Percentiles rank a stretch among this genome's conserved stretches.
Conservation (phyloP, 2,329 filamentous ascomycete species). For the Bipolaris oryzae region DNA sequence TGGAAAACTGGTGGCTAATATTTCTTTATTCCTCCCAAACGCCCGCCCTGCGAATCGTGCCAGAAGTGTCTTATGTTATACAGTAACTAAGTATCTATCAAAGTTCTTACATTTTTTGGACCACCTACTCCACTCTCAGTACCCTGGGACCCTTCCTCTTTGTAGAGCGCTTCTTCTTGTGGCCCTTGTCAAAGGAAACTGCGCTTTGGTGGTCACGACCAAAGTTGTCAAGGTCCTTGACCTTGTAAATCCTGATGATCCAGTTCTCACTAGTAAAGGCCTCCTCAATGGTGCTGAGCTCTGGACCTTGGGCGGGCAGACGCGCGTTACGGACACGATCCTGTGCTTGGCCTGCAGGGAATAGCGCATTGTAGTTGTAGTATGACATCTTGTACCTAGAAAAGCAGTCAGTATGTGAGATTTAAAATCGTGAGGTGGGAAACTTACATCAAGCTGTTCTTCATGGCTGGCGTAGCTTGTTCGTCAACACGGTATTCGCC, state of each 20-base stretch:
- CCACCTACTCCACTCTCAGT: slow-evolving; percentile 70
- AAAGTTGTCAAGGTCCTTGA: slow-evolving; percentile 97
- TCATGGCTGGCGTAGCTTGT: slow-evolving; percentile 95
- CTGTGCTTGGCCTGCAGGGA: slow-evolving; percentile 86
- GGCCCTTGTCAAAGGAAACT: slow-evolving; percentile 74
- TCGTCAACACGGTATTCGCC: slow-evolving; percentile 95
- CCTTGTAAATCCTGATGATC: slow-evolving; percentile 99
- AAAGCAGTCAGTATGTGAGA: slow-evolving; percentile 30
- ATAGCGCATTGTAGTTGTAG: slow-evolving; percentile 93
- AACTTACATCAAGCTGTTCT: slow-evolving; percentile 96
- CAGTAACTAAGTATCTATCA: slow-evolving; percentile 34
- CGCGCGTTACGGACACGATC: slow-evolving; percentile 85
- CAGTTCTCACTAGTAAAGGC: slow-evolving; percentile 99
- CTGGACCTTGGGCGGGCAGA: slow-evolving; percentile 82
- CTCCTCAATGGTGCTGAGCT: slow-evolving; percentile 89
- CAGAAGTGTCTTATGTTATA: slow-evolving; percentile 31
- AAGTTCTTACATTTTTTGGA: slow-evolving; percentile 5
- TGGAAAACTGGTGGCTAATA: slow-evolving; percentile 10
- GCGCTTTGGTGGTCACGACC: slow-evolving; percentile 81
- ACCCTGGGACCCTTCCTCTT: slow-evolving; percentile 76
- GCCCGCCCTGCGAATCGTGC: slow-evolving; percentile 29
- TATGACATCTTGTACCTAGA: slow-evolving; percentile 99
- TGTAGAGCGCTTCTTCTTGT: slow-evolving; percentile 79
- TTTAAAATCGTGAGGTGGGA: neutral
- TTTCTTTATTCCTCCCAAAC: slow-evolving; percentile 40